Percentiles rank a stretch among this genome's conserved stretches.
Evolutionary conservation across 2,329 filamentous ascomycete species (phyloP).

Genomic region (Exutisphaerella laricina): DNA sequence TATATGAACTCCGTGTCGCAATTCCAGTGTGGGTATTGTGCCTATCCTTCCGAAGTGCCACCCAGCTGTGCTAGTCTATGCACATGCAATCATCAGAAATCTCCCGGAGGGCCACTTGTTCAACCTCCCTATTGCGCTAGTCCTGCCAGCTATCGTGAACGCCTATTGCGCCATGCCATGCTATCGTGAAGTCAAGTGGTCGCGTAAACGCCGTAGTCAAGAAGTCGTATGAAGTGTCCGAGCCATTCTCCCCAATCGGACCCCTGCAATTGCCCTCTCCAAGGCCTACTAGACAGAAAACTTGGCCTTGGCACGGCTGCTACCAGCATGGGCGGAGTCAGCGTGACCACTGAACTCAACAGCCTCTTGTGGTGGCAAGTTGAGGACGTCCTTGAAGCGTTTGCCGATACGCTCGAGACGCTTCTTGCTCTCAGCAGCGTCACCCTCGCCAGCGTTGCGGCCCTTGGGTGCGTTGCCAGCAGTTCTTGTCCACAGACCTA

Average conservation of each 20-base stretch:
- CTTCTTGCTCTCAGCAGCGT: slow-evolving; percentile 72
- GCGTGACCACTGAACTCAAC: slow-evolving; percentile 97
- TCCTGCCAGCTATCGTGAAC: slow-evolving; percentile 20
- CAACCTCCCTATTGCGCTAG: slow-evolving; percentile 28
- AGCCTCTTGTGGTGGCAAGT: slow-evolving; percentile 66
- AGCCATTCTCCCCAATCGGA: no score
- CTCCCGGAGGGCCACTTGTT: slow-evolving; percentile 33
- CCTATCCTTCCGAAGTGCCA: slow-evolving; percentile 9
- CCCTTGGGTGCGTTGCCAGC: slow-evolving; percentile 76
- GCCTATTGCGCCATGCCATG: slow-evolving; percentile 20
- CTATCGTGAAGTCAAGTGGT: slow-evolving; percentile 13
- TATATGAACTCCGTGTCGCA: slow-evolving; percentile 8
- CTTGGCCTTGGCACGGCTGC: slow-evolving; percentile 94
- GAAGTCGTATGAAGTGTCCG: slow-evolving; percentile 4
- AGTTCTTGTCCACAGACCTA: slow-evolving; percentile 95
- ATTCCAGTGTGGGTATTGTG: slow-evolving; percentile 12
- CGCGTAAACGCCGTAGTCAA: slow-evolving; percentile 6
- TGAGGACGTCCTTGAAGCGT: slow-evolving; percentile 88
- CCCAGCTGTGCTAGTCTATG: slow-evolving; percentile 2
- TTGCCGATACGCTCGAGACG: slow-evolving; percentile 77
- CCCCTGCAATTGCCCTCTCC: no score
- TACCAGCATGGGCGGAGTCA: slow-evolving; percentile 86
- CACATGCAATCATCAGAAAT: slow-evolving; percentile 8
- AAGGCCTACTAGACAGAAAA: slow-evolving; percentile 60
- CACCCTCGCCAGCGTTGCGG: slow-evolving; percentile 42